Percentiles rank a stretch among this genome's conserved stretches.
phyloP scores from a whole-genome alignment of 345 rosid genomes.

The Salix caprea region DNA sequence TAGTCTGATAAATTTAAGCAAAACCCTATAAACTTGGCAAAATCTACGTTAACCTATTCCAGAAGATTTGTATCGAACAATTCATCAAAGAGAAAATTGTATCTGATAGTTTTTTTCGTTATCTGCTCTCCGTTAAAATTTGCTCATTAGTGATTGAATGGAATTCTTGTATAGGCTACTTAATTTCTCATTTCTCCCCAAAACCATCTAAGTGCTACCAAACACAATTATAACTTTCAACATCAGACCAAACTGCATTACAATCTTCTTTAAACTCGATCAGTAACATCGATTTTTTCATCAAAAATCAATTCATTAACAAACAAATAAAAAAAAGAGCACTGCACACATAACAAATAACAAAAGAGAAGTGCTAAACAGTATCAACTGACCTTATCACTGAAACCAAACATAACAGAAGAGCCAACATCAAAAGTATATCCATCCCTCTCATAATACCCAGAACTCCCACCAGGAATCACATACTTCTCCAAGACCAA shows the following conservation, averaged over 20 bases:
- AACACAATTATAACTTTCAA: neutral
- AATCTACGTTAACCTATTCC: neutral
- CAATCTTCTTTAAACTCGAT: neutral
- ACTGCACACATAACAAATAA: neutral
- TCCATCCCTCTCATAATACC: constrained; percentile 77
- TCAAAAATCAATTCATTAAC: neutral
- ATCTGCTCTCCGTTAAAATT: neutral
- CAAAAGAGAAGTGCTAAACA: neutral
- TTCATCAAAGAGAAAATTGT: no score
- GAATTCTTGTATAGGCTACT: no score
- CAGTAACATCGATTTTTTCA: neutral
- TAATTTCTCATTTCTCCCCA: neutral
- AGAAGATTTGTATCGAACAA: neutral
- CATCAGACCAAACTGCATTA: neutral
- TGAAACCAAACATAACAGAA: constrained; percentile 94
- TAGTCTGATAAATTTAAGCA: neutral
- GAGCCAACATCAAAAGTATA: constrained; percentile 94
- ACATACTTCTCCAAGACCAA: constrained; percentile 83
- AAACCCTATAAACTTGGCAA: neutral
- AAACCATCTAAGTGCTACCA: neutral
- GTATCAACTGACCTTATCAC: constrained; percentile 60
- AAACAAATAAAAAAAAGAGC: neutral
- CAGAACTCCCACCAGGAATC: constrained; percentile 98
- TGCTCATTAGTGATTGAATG: neutral
- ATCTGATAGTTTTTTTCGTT: no score